Evolutionary conservation across 2,329 filamentous ascomycete genomes (phyloP).

Genomic region (Claviceps pusilla): DNA sequence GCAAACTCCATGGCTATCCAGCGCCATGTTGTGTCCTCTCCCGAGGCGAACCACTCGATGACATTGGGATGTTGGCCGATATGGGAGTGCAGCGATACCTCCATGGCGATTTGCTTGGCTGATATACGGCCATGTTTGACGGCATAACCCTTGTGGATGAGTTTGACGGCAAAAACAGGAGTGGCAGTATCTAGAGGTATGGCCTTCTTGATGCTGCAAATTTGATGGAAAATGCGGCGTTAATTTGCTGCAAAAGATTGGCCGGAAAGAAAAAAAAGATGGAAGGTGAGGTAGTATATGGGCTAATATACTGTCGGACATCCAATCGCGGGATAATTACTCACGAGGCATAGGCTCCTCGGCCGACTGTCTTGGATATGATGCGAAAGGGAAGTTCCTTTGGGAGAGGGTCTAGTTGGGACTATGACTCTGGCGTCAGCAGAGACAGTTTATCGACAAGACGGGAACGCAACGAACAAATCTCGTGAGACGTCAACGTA

Average conservation of each 20-base stretch:
- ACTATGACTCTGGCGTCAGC: slow-evolving; percentile 30
- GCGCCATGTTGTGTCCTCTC: slow-evolving; percentile 73
- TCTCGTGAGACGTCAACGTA: neutral
- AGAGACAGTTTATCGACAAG: slow-evolving; percentile 14
- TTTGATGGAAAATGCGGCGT: neutral
- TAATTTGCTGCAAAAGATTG: slow-evolving; percentile 3
- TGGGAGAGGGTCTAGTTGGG: slow-evolving; percentile 78
- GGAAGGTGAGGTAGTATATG: neutral
- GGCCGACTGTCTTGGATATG: slow-evolving; percentile 89
- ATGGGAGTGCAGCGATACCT: slow-evolving; percentile 78
- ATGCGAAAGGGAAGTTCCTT: slow-evolving; percentile 79
- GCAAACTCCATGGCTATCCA: slow-evolving; percentile 99
- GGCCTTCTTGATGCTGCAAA: slow-evolving; percentile 75
- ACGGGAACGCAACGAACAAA: neutral
- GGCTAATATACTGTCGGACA: too few relatives aligned
- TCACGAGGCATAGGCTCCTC: slow-evolving; percentile 94
- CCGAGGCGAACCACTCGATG: slow-evolving; percentile 79
- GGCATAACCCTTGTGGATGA: slow-evolving; percentile 96
- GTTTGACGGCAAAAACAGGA: slow-evolving; percentile 91
- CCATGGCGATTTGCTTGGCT: slow-evolving; percentile 78
- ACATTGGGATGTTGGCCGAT: slow-evolving; percentile 85
- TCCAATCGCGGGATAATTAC: slow-evolving; percentile 10
- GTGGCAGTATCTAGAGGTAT: slow-evolving; percentile 51
- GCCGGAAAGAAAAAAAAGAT: neutral
- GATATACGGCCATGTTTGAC: slow-evolving; percentile 77